Conservation (phyloP, 2,329 filamentous ascomycete species). For the Colletotrichum plurivorum region DNA sequence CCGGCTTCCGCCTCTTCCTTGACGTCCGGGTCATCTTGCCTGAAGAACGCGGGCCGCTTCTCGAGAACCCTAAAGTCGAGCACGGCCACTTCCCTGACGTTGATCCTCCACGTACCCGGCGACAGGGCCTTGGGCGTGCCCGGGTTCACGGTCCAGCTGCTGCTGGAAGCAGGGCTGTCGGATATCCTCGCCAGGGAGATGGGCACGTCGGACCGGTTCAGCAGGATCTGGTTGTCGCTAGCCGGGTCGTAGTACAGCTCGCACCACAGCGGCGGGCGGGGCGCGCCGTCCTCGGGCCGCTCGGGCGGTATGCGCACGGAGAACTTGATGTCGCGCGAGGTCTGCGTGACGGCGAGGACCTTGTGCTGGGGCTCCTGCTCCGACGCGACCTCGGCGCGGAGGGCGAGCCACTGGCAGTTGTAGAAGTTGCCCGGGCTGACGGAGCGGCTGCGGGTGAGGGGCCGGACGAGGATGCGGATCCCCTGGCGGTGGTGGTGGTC, state of each 20-base stretch:
- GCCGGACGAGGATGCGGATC: conserved; percentile 71
- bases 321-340: conserved; percentile 72
- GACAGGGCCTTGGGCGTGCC: conserved; percentile 61
- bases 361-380: conserved; percentile 66
- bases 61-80: conserved; percentile 72
- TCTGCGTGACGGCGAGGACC: conserved; percentile 73
- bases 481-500: conserved; percentile 68
- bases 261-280: conserved; percentile 68
- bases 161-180: conserved; percentile 48
- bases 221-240: conserved; percentile 70
- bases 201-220: conserved; percentile 69
- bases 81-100: conserved; percentile 62
- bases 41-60: conserved; percentile 63
- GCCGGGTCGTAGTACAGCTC: conserved; percentile 73
- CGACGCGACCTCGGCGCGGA: conserved; percentile 68
- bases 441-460: conserved; percentile 66
- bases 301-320: conserved; percentile 69
- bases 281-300: conserved; percentile 55
- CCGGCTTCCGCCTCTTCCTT: conserved; percentile 42
- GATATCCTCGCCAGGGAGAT: conserved; percentile 64
- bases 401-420: conserved; percentile 69
- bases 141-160: conserved; percentile 57
- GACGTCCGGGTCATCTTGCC: conserved; percentile 45
- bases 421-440: conserved; percentile 68
- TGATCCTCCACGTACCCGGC: conserved; percentile 72